Percentiles rank a stretch among this genome's conserved stretches.
These are phyloP conservation scores for Catunica adiposa DNA, from an alignment of 2,329 filamentous ascomycete species.

Conservation along the genomic window DNA sequence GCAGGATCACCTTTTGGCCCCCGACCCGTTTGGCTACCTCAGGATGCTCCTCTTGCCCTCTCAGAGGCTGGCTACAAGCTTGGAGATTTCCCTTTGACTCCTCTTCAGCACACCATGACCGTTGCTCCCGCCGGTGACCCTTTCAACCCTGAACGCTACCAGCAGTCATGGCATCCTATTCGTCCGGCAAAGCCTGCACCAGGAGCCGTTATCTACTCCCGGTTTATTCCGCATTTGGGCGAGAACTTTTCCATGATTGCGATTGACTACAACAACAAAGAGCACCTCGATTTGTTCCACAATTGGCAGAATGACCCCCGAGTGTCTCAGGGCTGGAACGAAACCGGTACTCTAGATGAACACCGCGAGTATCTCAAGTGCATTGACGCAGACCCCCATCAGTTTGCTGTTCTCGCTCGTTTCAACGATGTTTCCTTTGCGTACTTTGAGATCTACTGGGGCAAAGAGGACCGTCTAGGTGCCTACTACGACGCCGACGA, in stretches of 20 bases:
- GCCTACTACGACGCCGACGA: constrained; percentile 38
- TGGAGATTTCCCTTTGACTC: constrained; percentile 32
- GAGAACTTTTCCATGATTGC: constrained; percentile 67
- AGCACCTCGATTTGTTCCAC: constrained; percentile 57
- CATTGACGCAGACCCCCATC: constrained; percentile 55
- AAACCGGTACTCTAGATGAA: constrained; percentile 58
- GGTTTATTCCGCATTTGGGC: constrained; percentile 58
- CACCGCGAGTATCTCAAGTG: constrained; percentile 55
- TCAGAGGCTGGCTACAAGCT: constrained; percentile 21
- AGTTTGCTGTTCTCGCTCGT: constrained; percentile 50
- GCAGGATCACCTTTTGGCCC: constrained; percentile 50
- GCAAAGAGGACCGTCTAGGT: constrained; percentile 41
- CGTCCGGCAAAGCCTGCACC: constrained; percentile 55
- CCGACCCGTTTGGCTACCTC: constrained; percentile 43
- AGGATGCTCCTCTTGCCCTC: constrained; percentile 25
- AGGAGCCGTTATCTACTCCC: constrained; percentile 57
- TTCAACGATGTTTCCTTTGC: constrained; percentile 58
- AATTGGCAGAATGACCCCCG: constrained; percentile 72
- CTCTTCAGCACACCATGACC: constrained; percentile 30
- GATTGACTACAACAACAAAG: constrained; percentile 46
- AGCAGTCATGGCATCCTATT: constrained; percentile 51
- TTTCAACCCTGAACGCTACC: constrained; percentile 24
- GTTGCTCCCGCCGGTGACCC: constrained; percentile 25
- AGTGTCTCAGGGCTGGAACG: constrained; percentile 65
- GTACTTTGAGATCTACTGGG: constrained; percentile 73